Conservation (phyloP, 495 filamentous ascomycete genomes). For the Aspergillus cavernicola region DNA sequence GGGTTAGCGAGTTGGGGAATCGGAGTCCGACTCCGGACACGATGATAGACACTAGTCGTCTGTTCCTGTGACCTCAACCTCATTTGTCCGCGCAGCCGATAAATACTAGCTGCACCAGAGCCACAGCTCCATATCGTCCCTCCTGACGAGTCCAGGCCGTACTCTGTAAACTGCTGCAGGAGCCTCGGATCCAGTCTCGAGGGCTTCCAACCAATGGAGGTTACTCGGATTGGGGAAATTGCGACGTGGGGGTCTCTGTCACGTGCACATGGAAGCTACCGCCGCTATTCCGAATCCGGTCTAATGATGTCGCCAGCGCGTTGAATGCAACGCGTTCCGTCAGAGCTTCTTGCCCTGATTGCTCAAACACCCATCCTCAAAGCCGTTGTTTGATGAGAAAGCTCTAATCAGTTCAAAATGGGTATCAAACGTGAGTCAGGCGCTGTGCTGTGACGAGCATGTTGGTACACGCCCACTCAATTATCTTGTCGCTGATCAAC, state of each 20-base stretch:
- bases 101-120: too few relatives aligned
- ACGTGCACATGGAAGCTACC: conserved; percentile 10
- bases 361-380: not conserved
- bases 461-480: not conserved
- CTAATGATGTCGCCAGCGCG: conserved; percentile 33
- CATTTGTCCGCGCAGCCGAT: conserved; percentile 11
- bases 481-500: conserved; percentile 11
- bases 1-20: conserved; percentile 6
- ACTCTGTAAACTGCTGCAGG: not conserved
- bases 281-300: conserved; percentile 25
- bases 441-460: not conserved
- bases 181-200: not conserved
- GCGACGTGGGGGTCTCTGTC: conserved; percentile 12
- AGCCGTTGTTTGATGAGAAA: not conserved
- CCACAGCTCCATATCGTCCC: too few relatives aligned
- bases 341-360: not conserved
- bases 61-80: too few relatives aligned
- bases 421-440: conserved; percentile 72
- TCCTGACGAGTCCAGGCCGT: not conserved
- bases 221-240: not conserved
- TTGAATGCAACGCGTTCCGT: conserved; percentile 30
- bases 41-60: too few relatives aligned
- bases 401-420: conserved; percentile 47
- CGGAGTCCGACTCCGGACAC: too few relatives aligned
- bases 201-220: not conserved